Evolutionary conservation across 139 green algal genomes (phyloP), one percentile per base, ranked within the genome.

Genomic region (Monoraphidium neglectum): DNA sequence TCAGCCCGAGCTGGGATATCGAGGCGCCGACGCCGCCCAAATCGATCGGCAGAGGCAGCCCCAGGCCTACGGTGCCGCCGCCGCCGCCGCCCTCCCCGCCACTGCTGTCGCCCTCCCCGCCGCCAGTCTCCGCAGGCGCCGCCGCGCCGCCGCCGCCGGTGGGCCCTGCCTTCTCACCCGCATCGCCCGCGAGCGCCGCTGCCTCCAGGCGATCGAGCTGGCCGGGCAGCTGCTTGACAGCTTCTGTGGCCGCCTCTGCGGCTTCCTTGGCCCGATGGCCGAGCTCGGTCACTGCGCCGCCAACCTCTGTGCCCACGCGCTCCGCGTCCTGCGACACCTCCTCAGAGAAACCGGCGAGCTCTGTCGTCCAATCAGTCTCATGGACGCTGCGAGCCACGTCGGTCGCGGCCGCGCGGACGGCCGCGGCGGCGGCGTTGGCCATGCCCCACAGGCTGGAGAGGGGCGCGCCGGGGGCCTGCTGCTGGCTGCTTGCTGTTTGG

Each of bases 351-450:
- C 86, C 79, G 65, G 79, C 62, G 18, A 95, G 74, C 82, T 96
- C 91, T 12, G 65, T 80, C 21, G 79, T 77, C 91, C 91, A 96
- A 68, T 96, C 89, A 0, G 89, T 94, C 26, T 93, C 78, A n/a
- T n/a, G n/a, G n/a, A n/a, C 83, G 57, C 79, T 88, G 40, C 83
- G 77, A 18, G 90, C 84, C 24, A 95, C 71, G 40, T 95, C 89
- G 36, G 87, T 78, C 30, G 90, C 82, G 10, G 70, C 78, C 24
- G 87, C 82, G 61, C 89, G 89, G 24, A 95, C 83, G 1, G 87
- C 83, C 10, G 81, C 87, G 10, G 79, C 84, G 1, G 95, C 75
- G 1, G 86, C 83, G 6, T 49, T 72, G 0, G 91, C 91, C 4
- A 93, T 69, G 32, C 80, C 83, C 91, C 91, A 95, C 0, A 94